phyloP scores from a whole-genome alignment of 176 grass and related monocot genomes.

The Melocanna baccifera region DNA sequence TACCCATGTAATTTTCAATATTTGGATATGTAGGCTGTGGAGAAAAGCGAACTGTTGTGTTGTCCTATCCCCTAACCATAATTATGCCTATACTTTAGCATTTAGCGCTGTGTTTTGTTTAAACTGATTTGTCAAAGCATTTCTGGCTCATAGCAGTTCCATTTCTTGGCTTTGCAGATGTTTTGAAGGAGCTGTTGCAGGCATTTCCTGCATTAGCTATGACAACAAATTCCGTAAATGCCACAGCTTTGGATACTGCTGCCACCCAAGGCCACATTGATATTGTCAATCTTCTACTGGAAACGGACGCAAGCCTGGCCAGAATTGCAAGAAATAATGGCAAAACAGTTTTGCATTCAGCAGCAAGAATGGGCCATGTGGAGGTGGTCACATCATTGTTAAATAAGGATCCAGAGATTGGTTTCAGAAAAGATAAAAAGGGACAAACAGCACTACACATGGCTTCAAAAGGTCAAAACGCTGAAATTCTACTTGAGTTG shows the following conservation, averaged over 20 bases:
- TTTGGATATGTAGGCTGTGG: background rate
- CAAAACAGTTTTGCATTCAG: conserved; percentile 85
- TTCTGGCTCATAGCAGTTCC: conserved; percentile 5
- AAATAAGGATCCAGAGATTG: conserved; percentile 78
- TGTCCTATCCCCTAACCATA: background rate
- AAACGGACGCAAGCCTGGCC: conserved; percentile 80
- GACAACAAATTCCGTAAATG: conserved; percentile 87
- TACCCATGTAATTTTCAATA: background rate
- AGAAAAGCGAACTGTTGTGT: background rate
- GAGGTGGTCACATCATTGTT: conserved; percentile 73
- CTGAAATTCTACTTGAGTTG: conserved; percentile 67
- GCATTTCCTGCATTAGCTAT: conserved; percentile 82
- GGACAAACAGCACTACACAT: conserved; percentile 94
- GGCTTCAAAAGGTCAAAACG: conserved; percentile 93
- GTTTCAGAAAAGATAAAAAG: conserved; percentile 91
- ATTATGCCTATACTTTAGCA: background rate
- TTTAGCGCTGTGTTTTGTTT: background rate
- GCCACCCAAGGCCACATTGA: conserved; percentile 81
- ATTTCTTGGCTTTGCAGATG: conserved; percentile 51
- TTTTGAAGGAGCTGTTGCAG: conserved; percentile 70
- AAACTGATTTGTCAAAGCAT: background rate
- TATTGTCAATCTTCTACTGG: conserved; percentile 86
- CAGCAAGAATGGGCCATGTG: conserved; percentile 94
- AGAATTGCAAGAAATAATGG: conserved; percentile 88
- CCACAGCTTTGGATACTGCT: conserved; percentile 91